A percentile compares a stretch with the other conserved stretches of the same genome.
These are phyloP conservation scores for Rosa chinensis DNA, from an alignment of 306 rosid genomes.

Conservation along the genomic window DNA sequence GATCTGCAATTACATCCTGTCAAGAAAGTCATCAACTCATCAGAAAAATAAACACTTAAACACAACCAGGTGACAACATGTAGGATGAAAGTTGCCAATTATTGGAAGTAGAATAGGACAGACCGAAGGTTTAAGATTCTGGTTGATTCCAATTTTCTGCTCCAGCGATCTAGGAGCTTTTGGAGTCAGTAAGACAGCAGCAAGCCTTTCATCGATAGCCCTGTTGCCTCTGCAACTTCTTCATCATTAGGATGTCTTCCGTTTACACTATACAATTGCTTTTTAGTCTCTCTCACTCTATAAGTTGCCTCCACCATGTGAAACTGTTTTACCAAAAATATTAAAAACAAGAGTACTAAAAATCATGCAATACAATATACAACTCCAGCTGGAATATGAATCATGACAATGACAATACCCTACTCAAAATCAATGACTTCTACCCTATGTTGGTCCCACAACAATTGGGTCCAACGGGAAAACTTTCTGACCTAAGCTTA, in stretches of 20 bases:
- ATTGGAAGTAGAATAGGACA: slow-evolving; percentile 34
- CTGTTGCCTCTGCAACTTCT: slow-evolving; percentile 85
- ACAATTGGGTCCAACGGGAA: background rate
- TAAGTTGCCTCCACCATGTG: slow-evolving; percentile 97
- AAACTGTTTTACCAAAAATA: slow-evolving; percentile 56
- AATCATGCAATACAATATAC: background rate
- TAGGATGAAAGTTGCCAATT: background rate
- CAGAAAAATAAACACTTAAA: slow-evolving; percentile 27
- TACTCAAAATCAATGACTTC: slow-evolving; percentile 6
- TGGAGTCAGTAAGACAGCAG: slow-evolving; percentile 81
- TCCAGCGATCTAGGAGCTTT: slow-evolving; percentile 94
- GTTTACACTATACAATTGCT: slow-evolving; percentile 64
- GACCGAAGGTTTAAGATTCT: slow-evolving; percentile 87
- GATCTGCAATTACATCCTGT: slow-evolving; percentile 78
- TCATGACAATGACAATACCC: background rate
- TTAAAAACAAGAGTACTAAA: slow-evolving; percentile 20
- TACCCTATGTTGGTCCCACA: background rate
- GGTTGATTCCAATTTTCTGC: slow-evolving; percentile 84
- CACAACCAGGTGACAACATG: background rate
- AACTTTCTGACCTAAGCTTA: background rate
- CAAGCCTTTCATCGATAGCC: slow-evolving; percentile 89
- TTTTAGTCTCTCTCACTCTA: slow-evolving; percentile 85
- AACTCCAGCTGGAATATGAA: background rate
- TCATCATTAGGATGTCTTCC: slow-evolving; percentile 80
- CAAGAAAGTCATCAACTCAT: slow-evolving; percentile 4